These are phyloP conservation scores for Trichoderma sp. DNA, from an alignment of 2,329 filamentous ascomycete species.

Conservation along the genomic window DNA sequence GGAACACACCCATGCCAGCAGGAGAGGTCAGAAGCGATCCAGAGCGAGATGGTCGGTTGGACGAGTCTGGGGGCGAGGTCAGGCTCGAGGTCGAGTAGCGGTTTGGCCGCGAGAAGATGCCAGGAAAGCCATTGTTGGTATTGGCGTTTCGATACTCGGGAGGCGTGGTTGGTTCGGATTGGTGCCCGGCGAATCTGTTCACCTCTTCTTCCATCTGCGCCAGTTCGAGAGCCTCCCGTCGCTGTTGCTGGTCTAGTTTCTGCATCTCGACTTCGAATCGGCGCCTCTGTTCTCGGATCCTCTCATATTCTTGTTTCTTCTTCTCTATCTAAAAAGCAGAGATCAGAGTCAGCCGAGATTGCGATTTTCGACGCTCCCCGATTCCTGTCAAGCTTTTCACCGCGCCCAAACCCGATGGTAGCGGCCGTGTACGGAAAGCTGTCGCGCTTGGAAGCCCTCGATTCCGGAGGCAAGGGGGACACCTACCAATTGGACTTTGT, in stretches of 20 bases:
- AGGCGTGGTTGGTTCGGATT: slow-evolving; percentile 94
- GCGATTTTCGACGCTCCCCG: background rate
- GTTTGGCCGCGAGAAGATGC: slow-evolving; percentile 79
- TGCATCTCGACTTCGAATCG: slow-evolving; percentile 93
- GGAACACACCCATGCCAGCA: slow-evolving; percentile 62
- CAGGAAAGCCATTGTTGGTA: slow-evolving; percentile 67
- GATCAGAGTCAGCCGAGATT: background rate
- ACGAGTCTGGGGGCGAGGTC: slow-evolving; percentile 75
- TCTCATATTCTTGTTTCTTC: slow-evolving; percentile 90
- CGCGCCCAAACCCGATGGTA: background rate
- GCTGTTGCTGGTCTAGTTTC: slow-evolving; percentile 81
- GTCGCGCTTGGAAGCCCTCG: background rate
- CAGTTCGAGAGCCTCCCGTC: slow-evolving; percentile 80
- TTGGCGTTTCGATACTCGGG: slow-evolving; percentile 77
- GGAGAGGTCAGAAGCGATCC: slow-evolving; percentile 80
- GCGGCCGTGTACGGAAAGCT: slow-evolving; percentile 14
- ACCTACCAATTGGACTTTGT: slow-evolving; percentile 78
- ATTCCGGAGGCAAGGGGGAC: background rate
- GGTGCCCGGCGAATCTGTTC: slow-evolving; percentile 66
- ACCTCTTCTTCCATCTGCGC: slow-evolving; percentile 83
- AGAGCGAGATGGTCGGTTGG: slow-evolving; percentile 72
- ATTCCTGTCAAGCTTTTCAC: background rate
- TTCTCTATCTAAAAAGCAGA: slow-evolving; percentile 74
- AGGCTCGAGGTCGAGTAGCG: slow-evolving; percentile 88
- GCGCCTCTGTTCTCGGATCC: slow-evolving; percentile 83